phyloP scores from a whole-genome alignment of 2,329 filamentous ascomycete species.

The Nemania sp. region DNA sequence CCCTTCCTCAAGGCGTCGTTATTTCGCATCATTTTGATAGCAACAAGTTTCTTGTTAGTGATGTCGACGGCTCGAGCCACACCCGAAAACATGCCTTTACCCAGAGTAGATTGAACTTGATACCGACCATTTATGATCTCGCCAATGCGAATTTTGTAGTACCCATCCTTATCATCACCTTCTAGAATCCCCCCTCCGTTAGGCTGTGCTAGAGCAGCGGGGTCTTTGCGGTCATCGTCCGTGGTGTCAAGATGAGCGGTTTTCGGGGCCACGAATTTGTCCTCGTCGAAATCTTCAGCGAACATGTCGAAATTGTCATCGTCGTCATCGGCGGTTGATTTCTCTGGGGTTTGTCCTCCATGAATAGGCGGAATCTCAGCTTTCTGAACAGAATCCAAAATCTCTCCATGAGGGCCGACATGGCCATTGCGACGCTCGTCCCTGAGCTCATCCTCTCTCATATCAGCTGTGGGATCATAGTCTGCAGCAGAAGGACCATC shows the following conservation, averaged over 20 bases:
- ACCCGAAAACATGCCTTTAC: conserved; percentile 94
- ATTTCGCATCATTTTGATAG: conserved; percentile 97
- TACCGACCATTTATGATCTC: conserved; percentile 90
- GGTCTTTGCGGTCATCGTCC: conserved; percentile 52
- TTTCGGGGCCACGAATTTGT: conserved; percentile 64
- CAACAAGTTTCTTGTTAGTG: conserved; percentile 75
- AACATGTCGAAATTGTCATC: conserved; percentile 87
- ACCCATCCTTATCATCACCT: conserved; percentile 92
- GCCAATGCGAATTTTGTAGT: conserved; percentile 92
- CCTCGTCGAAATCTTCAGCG: conserved; percentile 75
- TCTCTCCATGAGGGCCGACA: conserved; percentile 62
- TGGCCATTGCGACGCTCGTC: conserved; percentile 60
- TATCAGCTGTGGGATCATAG: conserved; percentile 77
- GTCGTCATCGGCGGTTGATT: conserved; percentile 59
- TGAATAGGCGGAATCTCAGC: conserved; percentile 42
- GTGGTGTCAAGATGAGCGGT: conserved; percentile 44
- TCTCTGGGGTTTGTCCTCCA: conserved; percentile 44
- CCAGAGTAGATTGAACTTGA: conserved; percentile 83
- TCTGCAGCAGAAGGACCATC: conserved; percentile 77
- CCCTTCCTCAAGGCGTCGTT: conserved; percentile 93
- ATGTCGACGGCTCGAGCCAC: conserved; percentile 88
- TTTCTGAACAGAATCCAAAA: conserved; percentile 47
- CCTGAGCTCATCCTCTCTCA: conserved; percentile 70
- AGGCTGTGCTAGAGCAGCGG: conserved; percentile 52
- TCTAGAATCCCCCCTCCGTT: conserved; percentile 79